Percentiles rank a stretch among this genome's conserved stretches.
Evolutionary conservation across 2,329 filamentous ascomycete genomes (phyloP).

Genomic region (Sporothrix schenckii): DNA sequence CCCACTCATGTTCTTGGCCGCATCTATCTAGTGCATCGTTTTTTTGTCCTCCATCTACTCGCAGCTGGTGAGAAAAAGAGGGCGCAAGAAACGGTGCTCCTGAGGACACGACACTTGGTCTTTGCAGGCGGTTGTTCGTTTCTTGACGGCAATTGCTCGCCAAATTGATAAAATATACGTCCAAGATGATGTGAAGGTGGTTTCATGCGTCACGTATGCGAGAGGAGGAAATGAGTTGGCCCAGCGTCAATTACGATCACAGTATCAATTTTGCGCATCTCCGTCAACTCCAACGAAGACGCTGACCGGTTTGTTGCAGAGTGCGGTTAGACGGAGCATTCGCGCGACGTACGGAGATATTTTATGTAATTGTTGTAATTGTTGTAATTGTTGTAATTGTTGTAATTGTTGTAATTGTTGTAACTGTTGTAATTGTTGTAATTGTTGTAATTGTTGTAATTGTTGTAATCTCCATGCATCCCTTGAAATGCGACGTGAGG

Average conservation of each 20-base stretch:
- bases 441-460: background rate
- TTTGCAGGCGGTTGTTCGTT: background rate
- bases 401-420: background rate
- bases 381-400: too few species aligned
- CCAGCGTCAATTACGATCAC: background rate
- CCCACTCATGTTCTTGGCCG: background rate
- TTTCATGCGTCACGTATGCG: background rate
- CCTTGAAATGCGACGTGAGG: background rate
- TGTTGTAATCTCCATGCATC: background rate
- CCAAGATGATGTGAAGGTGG: background rate
- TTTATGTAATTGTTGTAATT: background rate
- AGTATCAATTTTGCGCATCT: conserved; percentile 7
- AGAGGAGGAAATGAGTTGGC: background rate
- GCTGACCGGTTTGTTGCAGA: background rate
- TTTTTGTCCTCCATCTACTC: background rate
- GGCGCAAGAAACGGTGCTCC: background rate
- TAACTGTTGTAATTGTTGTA: too few species aligned
- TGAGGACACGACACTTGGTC: background rate
- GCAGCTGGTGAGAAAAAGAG: conserved; percentile 1
- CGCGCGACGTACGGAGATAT: background rate
- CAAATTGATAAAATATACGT: background rate
- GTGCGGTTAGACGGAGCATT: background rate
- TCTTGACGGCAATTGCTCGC: conserved; percentile 11
- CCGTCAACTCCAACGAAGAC: conserved; percentile 6
- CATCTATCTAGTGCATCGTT: background rate